Evolutionary conservation across 179 eudicot genomes (phyloP), one percentile per base, ranked within the genome.

Genomic region (Silene vulgaris): DNA sequence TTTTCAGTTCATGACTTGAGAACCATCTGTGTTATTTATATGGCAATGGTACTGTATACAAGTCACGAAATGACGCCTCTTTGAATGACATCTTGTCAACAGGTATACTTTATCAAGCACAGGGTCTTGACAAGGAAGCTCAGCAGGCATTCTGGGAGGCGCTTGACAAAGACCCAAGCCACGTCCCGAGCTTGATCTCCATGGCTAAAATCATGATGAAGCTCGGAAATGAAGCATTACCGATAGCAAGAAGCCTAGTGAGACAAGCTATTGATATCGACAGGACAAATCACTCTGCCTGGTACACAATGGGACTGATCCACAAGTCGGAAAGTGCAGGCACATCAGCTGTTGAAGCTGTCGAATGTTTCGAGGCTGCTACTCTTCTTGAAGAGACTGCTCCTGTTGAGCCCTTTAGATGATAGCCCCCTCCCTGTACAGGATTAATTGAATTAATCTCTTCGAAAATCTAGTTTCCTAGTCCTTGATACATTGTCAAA

Each of bases 391-490:
- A 86, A 76, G 91, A 89, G 56, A 90, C 97, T n/a, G 84, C 84
- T 64, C 97, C 99, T 5, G 80, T 92, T 63, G 97, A 95, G 81
- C 89, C 97, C 78, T 92, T 92, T 78, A 89, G 88, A 81, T 92
- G 82, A 89, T 32, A 2, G 35, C 37, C 75, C 74, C 64, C 45
- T 62, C 26, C 43, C 32, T 77, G 78, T 77, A 77, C 77, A 77
- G 75, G 73, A 74, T 3, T 65, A 19, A 28, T 5, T 52, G 50
- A n/a, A 54, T 13, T 62, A 12, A 19, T 78, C 73, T 78, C 61
- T 8, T 17, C 35, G 63, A 62, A 72, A 52, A 16, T 63, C 73
- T 54, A 65, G 64, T 63, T 45, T 29, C 23, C 2, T 71, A 21
- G 64, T 56, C 37, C 70, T 71, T 50, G 57, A 64, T 70, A 45